Base-by-base conservation (phyloP, 495 filamentous ascomycete species). In the Daldinia concentrica region DNA sequence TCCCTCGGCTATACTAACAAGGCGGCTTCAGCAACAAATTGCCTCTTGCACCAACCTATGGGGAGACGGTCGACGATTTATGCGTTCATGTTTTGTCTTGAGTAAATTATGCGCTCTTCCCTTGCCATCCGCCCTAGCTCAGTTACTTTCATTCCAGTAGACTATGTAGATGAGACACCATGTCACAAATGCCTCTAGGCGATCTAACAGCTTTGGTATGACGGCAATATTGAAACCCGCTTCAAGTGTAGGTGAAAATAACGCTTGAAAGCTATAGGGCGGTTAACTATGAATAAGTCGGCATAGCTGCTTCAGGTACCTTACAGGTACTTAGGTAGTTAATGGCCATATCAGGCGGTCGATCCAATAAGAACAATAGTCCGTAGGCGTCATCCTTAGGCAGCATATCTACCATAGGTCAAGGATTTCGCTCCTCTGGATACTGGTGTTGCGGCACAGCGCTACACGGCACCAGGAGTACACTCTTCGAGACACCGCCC, bases 31-130 rank as follows among this genome's bases (percentile, higher is more conserved):
- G 37, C 51, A 55, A 63, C 51, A 12, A 55, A 61, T 55, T 68
- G 1, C 69, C 37, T 48, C 45, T 57, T 29, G 56, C 39, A 60
- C 63, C 51, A 68, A 27, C 55, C 37, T 61, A 54, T 68, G 51
- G 55, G 51, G 39, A 32, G n/a, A 14, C 11, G 17, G 41, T n/a
- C 34, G 17, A 52, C 34, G 45, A 32, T 48, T 67, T 22, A 62
- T 58, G 45, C n/a, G 48, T 19, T 30, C 39, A 48, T 24, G 43
- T 36, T n/a, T 19, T 30, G 3, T 15, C 34, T 12, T 39, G 27
- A 36, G 15, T 1, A 29, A 62, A 54, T 45, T 34, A 58, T 50
- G 29, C 41, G 51, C 39, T 30, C 29, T 62, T 30, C 26, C 30
- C 50, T 19, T 56, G 39, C 36, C 24, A 34, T 55, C 22, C 12